phyloP scores from a whole-genome alignment of 352 stramenopile species.

The Phytophthora macrochlamydospora region DNA sequence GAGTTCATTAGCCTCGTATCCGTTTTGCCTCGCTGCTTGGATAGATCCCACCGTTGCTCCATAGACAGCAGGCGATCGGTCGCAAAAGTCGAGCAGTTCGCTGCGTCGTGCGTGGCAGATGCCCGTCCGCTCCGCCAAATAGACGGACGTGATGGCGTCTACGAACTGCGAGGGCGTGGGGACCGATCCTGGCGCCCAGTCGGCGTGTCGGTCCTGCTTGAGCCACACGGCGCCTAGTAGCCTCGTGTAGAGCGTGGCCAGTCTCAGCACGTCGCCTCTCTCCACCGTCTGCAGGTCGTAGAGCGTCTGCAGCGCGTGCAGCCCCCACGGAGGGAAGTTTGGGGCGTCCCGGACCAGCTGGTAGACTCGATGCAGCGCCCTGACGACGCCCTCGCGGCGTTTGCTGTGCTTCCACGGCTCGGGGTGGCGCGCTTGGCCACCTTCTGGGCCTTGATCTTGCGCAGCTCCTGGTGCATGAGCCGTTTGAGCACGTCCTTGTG shows the following conservation, averaged over 20 bases:
- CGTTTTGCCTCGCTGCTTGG: neutral
- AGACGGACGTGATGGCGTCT: constrained; percentile 63
- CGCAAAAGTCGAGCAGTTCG: constrained; percentile 73
- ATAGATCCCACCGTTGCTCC: constrained; percentile 33
- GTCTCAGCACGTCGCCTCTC: constrained; percentile 42
- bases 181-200: constrained; percentile 45
- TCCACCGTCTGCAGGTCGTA: constrained; percentile 70
- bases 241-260: constrained; percentile 63
- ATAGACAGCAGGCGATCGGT: constrained; percentile 55
- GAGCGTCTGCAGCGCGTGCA: constrained; percentile 72
- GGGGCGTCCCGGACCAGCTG: constrained; percentile 30
- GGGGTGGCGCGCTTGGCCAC: constrained; percentile 58
- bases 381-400: constrained; percentile 48
- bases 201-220: constrained; percentile 39
- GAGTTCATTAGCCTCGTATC: neutral
- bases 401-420: constrained; percentile 68
- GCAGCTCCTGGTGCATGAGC: constrained; percentile 86
- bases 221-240: constrained; percentile 62
- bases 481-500: constrained; percentile 91
- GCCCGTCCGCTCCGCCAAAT: constrained; percentile 76
- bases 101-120: constrained; percentile 64
- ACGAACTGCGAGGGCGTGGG: constrained; percentile 64
- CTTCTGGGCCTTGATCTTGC: constrained; percentile 78
- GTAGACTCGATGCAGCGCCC: constrained; percentile 52
- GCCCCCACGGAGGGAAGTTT: constrained; percentile 31